Conservation (phyloP, 176 grass and related monocot genomes). For the Oryza brachyantha region DNA sequence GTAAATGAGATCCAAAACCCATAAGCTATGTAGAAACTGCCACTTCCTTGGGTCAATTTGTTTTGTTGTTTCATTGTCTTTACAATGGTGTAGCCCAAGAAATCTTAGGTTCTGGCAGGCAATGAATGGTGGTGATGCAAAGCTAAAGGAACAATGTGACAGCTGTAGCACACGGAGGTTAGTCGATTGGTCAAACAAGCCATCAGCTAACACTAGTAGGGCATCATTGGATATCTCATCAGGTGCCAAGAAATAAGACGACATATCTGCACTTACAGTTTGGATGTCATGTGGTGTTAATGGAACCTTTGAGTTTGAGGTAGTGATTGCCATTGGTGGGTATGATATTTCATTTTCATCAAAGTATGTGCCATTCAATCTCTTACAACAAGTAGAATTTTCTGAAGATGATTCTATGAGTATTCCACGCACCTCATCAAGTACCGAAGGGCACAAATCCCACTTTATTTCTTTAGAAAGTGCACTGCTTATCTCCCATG, state of each 20-base stretch:
- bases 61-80: not conserved
- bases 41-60: not conserved
- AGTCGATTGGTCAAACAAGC: not conserved
- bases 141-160: not conserved
- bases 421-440: not conserved
- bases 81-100: not conserved
- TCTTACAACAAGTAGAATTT: not conserved
- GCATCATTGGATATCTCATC: not conserved
- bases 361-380: not conserved
- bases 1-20: slow-evolving; percentile 4
- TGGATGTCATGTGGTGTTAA: not conserved
- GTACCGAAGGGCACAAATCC: not conserved
- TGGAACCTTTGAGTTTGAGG: no score
- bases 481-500: not conserved
- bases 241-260: not conserved
- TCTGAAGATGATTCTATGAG: not conserved
- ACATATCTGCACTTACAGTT: not conserved
- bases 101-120: not conserved
- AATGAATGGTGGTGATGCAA: not conserved
- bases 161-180: not conserved
- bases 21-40: not conserved
- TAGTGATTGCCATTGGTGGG: not conserved
- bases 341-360: not conserved
- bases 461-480: not conserved
- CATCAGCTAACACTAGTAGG: not conserved